A percentile compares a stretch with the other conserved stretches of the same genome.
phyloP scores from a whole-genome alignment of 495 filamentous ascomycete genomes.

The Penicillium cinerascens region DNA sequence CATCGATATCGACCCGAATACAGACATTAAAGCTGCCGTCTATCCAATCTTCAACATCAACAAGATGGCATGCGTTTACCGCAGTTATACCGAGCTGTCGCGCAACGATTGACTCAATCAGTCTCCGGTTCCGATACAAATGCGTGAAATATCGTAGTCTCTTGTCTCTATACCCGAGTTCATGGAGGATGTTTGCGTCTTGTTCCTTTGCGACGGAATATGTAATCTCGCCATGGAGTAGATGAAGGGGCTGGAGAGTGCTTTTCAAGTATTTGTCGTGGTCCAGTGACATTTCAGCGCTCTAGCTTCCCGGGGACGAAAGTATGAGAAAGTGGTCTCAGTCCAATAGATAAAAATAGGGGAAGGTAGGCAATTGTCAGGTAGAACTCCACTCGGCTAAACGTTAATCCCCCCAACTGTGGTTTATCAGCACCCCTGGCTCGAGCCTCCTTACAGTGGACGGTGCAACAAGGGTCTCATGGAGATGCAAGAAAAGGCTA shows the following conservation, averaged over 20 bases:
- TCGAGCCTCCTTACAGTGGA: too few relatives aligned
- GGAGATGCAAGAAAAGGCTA: too few relatives aligned
- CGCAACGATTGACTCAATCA: slow-evolving; percentile 14
- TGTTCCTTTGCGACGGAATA: slow-evolving; percentile 18
- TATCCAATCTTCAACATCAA: slow-evolving; percentile 27
- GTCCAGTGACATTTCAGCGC: too few relatives aligned
- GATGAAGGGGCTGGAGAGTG: background rate
- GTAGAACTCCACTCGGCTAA: too few relatives aligned
- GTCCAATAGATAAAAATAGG: too few relatives aligned
- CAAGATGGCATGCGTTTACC: slow-evolving; percentile 11
- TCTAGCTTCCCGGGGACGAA: too few relatives aligned
- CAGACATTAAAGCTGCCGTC: slow-evolving; percentile 35
- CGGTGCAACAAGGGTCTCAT: too few relatives aligned
- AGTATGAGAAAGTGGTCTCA: too few relatives aligned
- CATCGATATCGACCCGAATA: slow-evolving; percentile 25
- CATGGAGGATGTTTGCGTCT: slow-evolving; percentile 25
- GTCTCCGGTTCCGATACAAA: slow-evolving; percentile 12
- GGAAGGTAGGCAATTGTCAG: too few relatives aligned
- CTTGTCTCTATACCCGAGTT: slow-evolving; percentile 22
- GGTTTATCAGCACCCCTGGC: too few relatives aligned
- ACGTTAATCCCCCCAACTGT: too few relatives aligned
- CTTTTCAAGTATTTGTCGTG: too few relatives aligned
- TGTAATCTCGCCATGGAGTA: slow-evolving; percentile 16
- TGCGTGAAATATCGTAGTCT: slow-evolving; percentile 17
- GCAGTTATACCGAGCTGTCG: slow-evolving; percentile 18